Conservation (phyloP, 2,329 filamentous ascomycete species). For the Pseudocercospora fuligena region DNA sequence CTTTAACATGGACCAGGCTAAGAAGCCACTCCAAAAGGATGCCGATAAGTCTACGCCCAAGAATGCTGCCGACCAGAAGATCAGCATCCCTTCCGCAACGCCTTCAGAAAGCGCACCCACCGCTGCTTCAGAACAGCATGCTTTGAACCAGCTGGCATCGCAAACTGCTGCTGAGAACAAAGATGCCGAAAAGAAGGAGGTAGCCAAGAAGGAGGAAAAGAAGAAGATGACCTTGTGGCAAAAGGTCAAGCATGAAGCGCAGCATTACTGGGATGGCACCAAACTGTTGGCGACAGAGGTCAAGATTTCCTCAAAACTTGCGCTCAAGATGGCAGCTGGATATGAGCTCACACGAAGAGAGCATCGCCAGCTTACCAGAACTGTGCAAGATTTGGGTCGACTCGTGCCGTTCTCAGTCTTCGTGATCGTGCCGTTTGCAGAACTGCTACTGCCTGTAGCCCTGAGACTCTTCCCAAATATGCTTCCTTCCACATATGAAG, state of each 20-base stretch:
- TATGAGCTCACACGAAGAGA: conserved; percentile 96
- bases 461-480: conserved; percentile 96
- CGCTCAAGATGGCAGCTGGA: conserved; percentile 95
- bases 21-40: conserved; percentile 75
- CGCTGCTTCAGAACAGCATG: conserved; percentile 51
- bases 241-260: conserved; percentile 90
- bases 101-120: conserved; percentile 55
- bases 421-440: conserved; percentile 93
- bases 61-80: conserved; percentile 29
- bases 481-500: conserved; percentile 96
- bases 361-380: conserved; percentile 87
- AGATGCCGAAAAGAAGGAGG: conserved; percentile 59
- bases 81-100: conserved; percentile 43
- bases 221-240: conserved; percentile 89
- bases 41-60: conserved; percentile 42
- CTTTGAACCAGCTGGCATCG: conserved; percentile 66
- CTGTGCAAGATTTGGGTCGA: conserved; percentile 89
- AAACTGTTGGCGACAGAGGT: conserved; percentile 93
- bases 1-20: conserved; percentile 87
- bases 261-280: conserved; percentile 98
- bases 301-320: conserved; percentile 86
- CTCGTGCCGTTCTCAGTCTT: conserved; percentile 96
- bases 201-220: conserved; percentile 69
- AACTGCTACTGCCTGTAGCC: conserved; percentile 87
- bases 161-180: conserved; percentile 59